Base-by-base conservation (phyloP, 1,139 yeast genomes). In the Protomyces macrosporus region DNA sequence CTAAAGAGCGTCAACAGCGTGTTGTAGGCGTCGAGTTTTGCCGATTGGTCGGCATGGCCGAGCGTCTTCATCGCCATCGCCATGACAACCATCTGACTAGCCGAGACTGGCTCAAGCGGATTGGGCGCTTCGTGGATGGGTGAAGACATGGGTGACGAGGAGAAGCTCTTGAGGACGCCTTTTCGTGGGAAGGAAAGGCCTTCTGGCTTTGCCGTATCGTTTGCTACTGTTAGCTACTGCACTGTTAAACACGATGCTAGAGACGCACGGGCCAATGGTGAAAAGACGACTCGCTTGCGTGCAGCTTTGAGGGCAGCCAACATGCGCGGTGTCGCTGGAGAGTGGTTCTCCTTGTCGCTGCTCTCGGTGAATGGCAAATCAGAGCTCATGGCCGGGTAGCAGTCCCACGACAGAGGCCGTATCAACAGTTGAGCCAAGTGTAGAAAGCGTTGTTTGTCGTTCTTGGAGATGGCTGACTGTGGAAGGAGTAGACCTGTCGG, bases 11-110 rank as follows among this genome's bases (percentile, higher is more conserved):
- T 37, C 30, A 57, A 63, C 10, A 63, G 55, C 34, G 35, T 53
- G 35, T 52, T 30, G 39, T 63, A 63, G 7, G 63, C 53, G 23
- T 63, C 65, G 23, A 63, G 55, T 48, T 63, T 63, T 16, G 45
- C 33, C 16, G 51, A 30, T 14, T 63, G 58, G 30, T 57, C 63
- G 10, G 16, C 23, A 4, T 64, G 60, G 5, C 34, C 32, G 6
- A 63, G 59, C 6, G 52, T 53, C 39, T 52, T 40, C 6, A 51
- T 58, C 2, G 55, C 54, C 10, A 48, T 36, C n/a, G 34, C 45
- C 10, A 48, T 36, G n/a, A 35, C 45, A 33, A 58, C 30, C 58
- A 63, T 54, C n/a, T 23, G 12, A 7, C 35, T 32, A 51, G 48
- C 35, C 37, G 45, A 42, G 14, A 10, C 16, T 10, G 14, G 36